Evolutionary conservation across 2,329 filamentous ascomycete species (phyloP).

Genomic region (Colletotrichum sp.): DNA sequence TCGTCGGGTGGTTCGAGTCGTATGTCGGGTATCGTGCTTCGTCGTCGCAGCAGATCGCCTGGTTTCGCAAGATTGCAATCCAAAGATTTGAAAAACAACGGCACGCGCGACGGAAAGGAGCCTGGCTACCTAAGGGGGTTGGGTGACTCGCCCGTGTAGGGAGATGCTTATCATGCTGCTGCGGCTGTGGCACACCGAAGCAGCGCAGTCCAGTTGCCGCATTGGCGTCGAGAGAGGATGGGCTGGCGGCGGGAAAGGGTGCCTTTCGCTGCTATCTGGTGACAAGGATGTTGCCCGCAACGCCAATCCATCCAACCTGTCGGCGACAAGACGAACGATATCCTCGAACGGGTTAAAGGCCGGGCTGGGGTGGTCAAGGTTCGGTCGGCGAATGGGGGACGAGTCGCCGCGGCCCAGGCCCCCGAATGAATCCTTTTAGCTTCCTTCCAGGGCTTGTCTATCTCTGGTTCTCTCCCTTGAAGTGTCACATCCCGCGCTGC

Average conservation of each 20-base stretch:
- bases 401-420: not conserved
- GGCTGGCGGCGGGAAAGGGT: not conserved
- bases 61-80: not conserved
- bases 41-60: not conserved
- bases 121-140: slow-evolving; percentile 4
- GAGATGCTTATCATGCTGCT: slow-evolving; percentile 21
- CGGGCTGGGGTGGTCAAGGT: not conserved
- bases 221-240: slow-evolving; percentile 17
- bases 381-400: slow-evolving; percentile 4
- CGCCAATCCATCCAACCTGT: not conserved
- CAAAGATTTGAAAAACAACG: not conserved
- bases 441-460: not conserved
- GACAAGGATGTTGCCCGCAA: slow-evolving; percentile 15
- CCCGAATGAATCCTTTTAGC: not conserved
- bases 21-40: not conserved
- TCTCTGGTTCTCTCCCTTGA: not conserved
- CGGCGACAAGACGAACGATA: slow-evolving; percentile 3
- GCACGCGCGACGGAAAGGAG: not conserved
- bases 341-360: slow-evolving; percentile 5
- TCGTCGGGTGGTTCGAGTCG: not conserved
- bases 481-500: not conserved
- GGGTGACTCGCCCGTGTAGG: not conserved
- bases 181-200: not conserved
- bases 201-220: not conserved
- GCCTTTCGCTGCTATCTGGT: slow-evolving; percentile 3